A percentile compares a stretch with the other conserved stretches of the same genome.
These are phyloP conservation scores for Claviceps spartinae DNA, from an alignment of 2,329 filamentous ascomycete species.

Conservation along the genomic window DNA sequence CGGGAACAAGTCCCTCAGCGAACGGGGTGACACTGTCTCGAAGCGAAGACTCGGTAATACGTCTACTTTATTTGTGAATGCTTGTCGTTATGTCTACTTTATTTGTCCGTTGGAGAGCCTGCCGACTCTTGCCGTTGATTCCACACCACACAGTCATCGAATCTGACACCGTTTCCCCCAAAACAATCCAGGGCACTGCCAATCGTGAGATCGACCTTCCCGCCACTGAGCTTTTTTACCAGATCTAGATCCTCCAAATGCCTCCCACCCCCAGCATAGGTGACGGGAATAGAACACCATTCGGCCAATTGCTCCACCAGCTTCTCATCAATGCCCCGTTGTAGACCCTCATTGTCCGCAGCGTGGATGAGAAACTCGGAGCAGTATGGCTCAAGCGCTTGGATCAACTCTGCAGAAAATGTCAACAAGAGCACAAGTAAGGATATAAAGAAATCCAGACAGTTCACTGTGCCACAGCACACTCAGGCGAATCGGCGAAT, in stretches of 20 bases:
- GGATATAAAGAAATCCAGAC: neutral
- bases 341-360: slow-evolving; percentile 89
- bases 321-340: slow-evolving; percentile 77
- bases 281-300: slow-evolving; percentile 88
- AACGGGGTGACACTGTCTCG: neutral
- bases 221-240: slow-evolving; percentile 64
- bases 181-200: slow-evolving; percentile 95
- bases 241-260: slow-evolving; percentile 68
- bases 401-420: slow-evolving; percentile 55
- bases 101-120: neutral
- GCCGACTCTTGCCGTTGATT: slow-evolving; percentile 39
- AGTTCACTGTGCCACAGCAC: neutral
- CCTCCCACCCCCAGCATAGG: slow-evolving; percentile 89
- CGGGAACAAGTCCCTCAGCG: slow-evolving; percentile 3
- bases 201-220: slow-evolving; percentile 85
- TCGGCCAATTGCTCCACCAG: slow-evolving; percentile 62
- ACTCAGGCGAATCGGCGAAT: neutral
- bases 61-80: too few species aligned
- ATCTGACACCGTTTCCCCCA: slow-evolving; percentile 72
- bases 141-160: slow-evolving; percentile 84
- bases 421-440: neutral
- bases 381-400: slow-evolving; percentile 74
- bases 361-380: slow-evolving; percentile 95
- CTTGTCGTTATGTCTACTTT: neutral
- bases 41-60: neutral